Evolutionary conservation across 139 green algal genomes (phyloP), one percentile per base, ranked within the genome.

Genomic region (Micractinium conductrix): DNA sequence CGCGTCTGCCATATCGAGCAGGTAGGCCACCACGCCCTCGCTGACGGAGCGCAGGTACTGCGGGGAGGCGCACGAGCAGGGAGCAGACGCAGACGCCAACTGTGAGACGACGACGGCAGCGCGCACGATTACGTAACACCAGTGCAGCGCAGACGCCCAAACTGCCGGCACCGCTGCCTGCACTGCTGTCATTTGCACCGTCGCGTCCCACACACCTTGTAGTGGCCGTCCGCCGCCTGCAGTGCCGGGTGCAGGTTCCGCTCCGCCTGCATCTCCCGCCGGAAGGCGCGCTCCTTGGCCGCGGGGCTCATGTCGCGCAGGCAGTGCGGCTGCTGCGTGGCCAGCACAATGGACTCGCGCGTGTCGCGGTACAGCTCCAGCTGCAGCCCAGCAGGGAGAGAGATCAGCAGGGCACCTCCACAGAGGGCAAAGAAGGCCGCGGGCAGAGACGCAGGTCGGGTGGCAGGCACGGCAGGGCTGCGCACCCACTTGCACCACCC

Each of bases 191-290:
- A n/a, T n/a, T n/a, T n/a, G n/a, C n/a, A n/a, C n/a, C n/a, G n/a
- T n/a, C n/a, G n/a, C n/a, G n/a, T n/a, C n/a, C n/a, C n/a, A n/a
- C 74, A n/a, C 14, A 73, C 76, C 76, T 71, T 82, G 84, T 93
- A 93, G 85, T 93, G 86, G 3, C 89, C 90, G 5, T 92, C 89
- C 14, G 89, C 89, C 30, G 84, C 67, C 42, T 86, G 83, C 42
- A 96, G 91, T 1, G 91, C 93, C 0, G 91, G 90, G 87, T 97
- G 94, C 87, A 97, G 85, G 68, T 91, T 93, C 35, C 75, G 40
- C 33, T 92, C 90, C n/a, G 91, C 91, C 38, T 79, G 79, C 90
- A 95, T 93, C 78, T 93, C 89, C n/a, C 70, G 71, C 70, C 80
- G 81, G 55, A 95, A 75, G 19, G 88, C 89, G 5, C 88, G 74